Percentiles rank a stretch among this genome's conserved stretches.
phyloP scores from a whole-genome alignment of 2,329 filamentous ascomycete genomes.

The Fusarium kyushuense region DNA sequence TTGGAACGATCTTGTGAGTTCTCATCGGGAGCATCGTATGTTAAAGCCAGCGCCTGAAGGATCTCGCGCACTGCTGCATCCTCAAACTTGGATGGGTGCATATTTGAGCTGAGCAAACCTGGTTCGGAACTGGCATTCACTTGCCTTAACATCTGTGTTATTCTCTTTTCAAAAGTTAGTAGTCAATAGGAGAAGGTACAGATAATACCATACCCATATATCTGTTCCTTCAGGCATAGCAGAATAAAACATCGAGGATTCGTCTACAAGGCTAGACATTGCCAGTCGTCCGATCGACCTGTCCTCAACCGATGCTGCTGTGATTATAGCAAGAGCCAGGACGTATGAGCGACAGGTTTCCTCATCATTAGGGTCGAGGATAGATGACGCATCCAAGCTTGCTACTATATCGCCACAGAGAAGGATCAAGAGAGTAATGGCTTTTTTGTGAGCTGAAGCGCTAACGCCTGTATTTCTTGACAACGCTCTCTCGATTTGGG shows the following conservation, averaged over 20 bases:
- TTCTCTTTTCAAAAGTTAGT: constrained; percentile 49
- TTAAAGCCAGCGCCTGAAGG: constrained; percentile 48
- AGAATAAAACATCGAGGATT: constrained; percentile 54
- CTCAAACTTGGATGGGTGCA: constrained; percentile 49
- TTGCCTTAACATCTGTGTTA: constrained; percentile 48
- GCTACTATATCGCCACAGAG: constrained; percentile 58
- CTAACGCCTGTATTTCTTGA: constrained; percentile 28
- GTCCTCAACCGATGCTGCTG: constrained; percentile 52
- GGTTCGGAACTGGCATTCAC: constrained; percentile 37
- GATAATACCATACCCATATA: constrained; percentile 55
- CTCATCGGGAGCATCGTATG: constrained; percentile 44
- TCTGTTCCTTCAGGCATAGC: constrained; percentile 54
- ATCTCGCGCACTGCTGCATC: constrained; percentile 46
- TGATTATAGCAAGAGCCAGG: constrained; percentile 55
- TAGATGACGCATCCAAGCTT: constrained; percentile 50
- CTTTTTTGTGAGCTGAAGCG: constrained; percentile 52
- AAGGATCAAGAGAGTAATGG: constrained; percentile 55
- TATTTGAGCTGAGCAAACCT: constrained; percentile 41
- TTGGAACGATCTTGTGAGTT: constrained; percentile 43
- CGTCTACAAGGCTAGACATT: constrained; percentile 58
- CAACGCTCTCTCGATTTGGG: constrained; percentile 51
- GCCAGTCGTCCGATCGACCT: constrained; percentile 56
- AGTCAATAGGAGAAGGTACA: neutral
- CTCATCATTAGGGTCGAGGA: constrained; percentile 44
- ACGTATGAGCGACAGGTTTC: constrained; percentile 54